Conservation (phyloP, 805 yeast genomes). For the Ogataea trehaloabstinens region DNA sequence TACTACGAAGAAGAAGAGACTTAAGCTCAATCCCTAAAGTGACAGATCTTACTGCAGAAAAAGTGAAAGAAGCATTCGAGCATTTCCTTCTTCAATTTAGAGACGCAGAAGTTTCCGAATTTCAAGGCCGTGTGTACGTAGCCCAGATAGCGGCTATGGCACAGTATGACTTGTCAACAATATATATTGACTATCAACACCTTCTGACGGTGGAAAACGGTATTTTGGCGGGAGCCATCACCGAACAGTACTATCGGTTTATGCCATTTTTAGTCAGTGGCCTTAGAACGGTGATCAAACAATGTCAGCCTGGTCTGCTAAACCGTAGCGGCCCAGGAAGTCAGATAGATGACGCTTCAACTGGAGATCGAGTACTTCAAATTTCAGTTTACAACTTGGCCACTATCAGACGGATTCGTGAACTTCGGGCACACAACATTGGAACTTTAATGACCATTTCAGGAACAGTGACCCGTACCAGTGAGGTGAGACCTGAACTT, state of each 20-base stretch:
- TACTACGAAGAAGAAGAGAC: constrained; percentile 50
- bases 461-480: constrained; percentile 94
- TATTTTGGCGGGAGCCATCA: constrained; percentile 82
- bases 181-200: constrained; percentile 85
- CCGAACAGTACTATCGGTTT: constrained; percentile 91
- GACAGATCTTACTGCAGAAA: constrained; percentile 87
- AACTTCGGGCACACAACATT: constrained; percentile 82
- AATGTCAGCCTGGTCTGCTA: constrained; percentile 71
- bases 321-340: constrained; percentile 39
- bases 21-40: constrained; percentile 78
- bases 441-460: constrained; percentile 82
- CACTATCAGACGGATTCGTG: constrained; percentile 78
- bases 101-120: constrained; percentile 40
- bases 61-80: constrained; percentile 89
- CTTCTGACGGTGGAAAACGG: constrained; percentile 75
- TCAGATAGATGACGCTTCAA: constrained; percentile 39
- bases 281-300: constrained; percentile 66
- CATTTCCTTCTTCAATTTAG: constrained; percentile 69
- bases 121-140: constrained; percentile 61
- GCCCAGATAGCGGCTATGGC: constrained; percentile 82
- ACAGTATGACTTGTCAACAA: constrained; percentile 67
- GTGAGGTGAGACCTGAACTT: constrained; percentile 94
- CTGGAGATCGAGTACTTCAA: constrained; percentile 76
- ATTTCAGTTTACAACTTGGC: constrained; percentile 88
- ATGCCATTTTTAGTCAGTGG: constrained; percentile 80